Evolutionary conservation across 1,284 basidiomycete species (phyloP).

Genomic region (Austroboletus olivaceoglutinosus): DNA sequence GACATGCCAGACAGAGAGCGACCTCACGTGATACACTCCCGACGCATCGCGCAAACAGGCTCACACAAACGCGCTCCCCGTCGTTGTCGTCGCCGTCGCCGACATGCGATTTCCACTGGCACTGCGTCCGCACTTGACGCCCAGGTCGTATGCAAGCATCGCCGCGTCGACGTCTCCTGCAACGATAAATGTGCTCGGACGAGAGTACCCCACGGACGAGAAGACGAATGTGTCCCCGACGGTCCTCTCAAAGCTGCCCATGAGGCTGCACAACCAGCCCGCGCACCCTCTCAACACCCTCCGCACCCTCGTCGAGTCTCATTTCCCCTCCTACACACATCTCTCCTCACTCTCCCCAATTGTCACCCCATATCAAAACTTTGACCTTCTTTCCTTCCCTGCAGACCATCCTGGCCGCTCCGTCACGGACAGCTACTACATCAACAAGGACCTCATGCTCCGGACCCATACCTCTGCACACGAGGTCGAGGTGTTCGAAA

Average conservation of each 20-base stretch:
- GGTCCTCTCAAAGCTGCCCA: constrained; percentile 74
- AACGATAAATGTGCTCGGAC: constrained; percentile 47
- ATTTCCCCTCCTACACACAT: constrained; percentile 72
- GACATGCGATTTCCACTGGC: constrained; percentile 18
- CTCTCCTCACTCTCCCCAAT: constrained; percentile 79
- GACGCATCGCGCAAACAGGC: constrained; percentile 13
- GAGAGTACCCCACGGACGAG: constrained; percentile 67
- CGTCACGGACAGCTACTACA: constrained; percentile 92
- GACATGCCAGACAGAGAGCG: constrained; percentile 17
- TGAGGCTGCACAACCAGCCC: constrained; percentile 72
- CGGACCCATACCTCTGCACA: constrained; percentile 98
- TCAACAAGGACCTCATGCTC: constrained; percentile 88
- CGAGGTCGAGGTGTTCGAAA: constrained; percentile 88
- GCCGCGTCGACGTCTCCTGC: constrained; percentile 25
- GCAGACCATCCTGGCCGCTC: constrained; percentile 91
- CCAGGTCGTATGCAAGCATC: constrained; percentile 17
- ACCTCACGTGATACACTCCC: constrained; percentile 9
- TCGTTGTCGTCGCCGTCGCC: too few relatives aligned
- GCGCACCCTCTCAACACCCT: constrained; percentile 88
- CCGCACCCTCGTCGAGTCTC: constrained; percentile 79
- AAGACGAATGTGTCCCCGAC: constrained; percentile 85
- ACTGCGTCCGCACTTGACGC: constrained; percentile 5
- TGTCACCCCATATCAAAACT: constrained; percentile 91
- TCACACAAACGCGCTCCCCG: constrained; percentile 21
- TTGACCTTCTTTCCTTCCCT: constrained; percentile 95